phyloP scores from a whole-genome alignment of 352 stramenopile genomes.

The Blastocystis sp. region DNA sequence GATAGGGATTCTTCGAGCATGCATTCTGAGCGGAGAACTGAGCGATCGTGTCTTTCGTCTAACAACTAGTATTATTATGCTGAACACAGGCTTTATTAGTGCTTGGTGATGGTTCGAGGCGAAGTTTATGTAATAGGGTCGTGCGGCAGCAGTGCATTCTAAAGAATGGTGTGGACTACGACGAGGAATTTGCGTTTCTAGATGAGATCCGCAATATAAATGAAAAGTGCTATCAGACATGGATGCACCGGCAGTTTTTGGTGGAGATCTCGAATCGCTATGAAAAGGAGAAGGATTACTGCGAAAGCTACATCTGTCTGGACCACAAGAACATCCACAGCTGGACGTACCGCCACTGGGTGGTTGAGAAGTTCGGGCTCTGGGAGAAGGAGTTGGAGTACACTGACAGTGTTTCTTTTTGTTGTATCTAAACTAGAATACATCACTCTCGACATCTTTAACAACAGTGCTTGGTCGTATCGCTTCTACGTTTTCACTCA shows the following conservation, averaged over 20 bases:
- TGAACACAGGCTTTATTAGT: background rate
- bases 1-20: background rate
- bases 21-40: slow-evolving; percentile 2
- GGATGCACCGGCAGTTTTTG: slow-evolving; percentile 21
- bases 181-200: slow-evolving; percentile 36
- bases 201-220: background rate
- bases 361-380: background rate
- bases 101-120: background rate
- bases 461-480: slow-evolving; percentile 52
- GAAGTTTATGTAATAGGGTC: background rate
- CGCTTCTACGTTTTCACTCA: slow-evolving; percentile 25
- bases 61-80: background rate
- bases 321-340: slow-evolving; percentile 60
- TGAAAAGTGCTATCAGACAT: slow-evolving; percentile 51
- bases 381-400: slow-evolving; percentile 48
- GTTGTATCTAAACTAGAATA: background rate
- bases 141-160: slow-evolving; percentile 22
- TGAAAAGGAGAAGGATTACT: slow-evolving; percentile 36
- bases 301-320: slow-evolving; percentile 21
- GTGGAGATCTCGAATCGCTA: background rate
- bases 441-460: slow-evolving; percentile 25
- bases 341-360: slow-evolving; percentile 21
- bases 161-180: background rate
- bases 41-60: slow-evolving; percentile 12
- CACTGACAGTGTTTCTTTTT: slow-evolving; percentile 15